phyloP scores from a whole-genome alignment of 139 green algal genomes.

The Diplosphaera chodatii region DNA sequence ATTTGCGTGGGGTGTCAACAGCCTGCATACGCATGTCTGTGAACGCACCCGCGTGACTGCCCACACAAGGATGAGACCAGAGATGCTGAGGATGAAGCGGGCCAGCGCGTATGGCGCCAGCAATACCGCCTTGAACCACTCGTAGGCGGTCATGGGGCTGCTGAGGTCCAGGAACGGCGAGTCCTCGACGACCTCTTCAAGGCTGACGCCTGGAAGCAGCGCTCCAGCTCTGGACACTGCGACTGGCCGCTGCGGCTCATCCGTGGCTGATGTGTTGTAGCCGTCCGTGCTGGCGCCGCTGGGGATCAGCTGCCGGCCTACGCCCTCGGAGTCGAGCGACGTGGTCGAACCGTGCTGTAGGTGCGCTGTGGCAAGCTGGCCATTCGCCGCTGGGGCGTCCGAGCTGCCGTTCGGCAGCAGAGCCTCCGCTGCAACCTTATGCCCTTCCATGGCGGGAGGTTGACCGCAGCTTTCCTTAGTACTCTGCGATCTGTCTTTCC shows the following conservation, averaged over 20 bases:
- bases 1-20: neutral
- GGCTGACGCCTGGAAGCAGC: neutral
- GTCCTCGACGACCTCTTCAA: conserved; percentile 4
- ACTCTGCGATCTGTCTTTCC: no score
- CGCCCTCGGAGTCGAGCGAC: neutral
- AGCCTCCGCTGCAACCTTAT: neutral
- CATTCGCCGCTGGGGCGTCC: no score
- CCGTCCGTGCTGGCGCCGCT: neutral
- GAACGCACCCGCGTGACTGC: neutral
- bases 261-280: neutral
- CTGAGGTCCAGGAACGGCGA: conserved; percentile 37
- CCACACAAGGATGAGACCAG: neutral
- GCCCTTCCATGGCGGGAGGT: neutral
- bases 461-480: no score
- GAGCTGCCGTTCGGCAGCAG: no score
- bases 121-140: conserved; percentile 33
- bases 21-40: neutral
- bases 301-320: neutral
- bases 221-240: neutral
- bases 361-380: neutral
- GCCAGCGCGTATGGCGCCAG: conserved; percentile 20
- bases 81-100: neutral
- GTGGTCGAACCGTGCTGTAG: neutral
- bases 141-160: conserved; percentile 32
- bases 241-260: neutral